Base-by-base conservation (phyloP, 371 early-diverging fungal species). In the Rhizopus arrhizus region DNA sequence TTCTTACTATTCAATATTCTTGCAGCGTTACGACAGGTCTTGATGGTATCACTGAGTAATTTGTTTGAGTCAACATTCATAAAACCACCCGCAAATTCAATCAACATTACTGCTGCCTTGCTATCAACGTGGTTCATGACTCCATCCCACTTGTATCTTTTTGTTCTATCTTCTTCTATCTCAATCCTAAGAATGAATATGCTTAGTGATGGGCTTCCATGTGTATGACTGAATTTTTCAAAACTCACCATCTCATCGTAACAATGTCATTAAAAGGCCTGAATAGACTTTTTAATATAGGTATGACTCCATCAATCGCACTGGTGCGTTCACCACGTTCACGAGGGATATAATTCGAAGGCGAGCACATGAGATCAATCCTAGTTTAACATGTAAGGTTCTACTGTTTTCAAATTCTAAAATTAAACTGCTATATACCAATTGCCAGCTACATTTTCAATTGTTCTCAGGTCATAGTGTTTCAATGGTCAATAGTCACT, bases 331-430 rank as follows among this genome's bases (percentile, higher is more conserved):
- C 53, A 28, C 29, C 13, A 41, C 29, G 53, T 41, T 53, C 53
- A 11, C 1, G 36, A 3, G 10, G 12, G 15, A 53, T 53, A 29
- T 8, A 8, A 28, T 53, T 53, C 11, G 28, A 29, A 0, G 53
- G 53, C 8, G 53, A 40, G 40, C 53, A 53, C 40, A 53, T 53
- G 4, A 53, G n/a, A 41, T 53, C 53, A 53, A 53, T 38, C 53
- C 53, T 53, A 53, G 22, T 53, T 53, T 53, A 41, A 38, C 35
- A 53, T 36, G 38, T 53, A 53, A 35, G 36, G 28, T 38, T 1
- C n/a, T n/a, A 38, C 12, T 53, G 28, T 10, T 41, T 41, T 2
- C 15, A 38, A 53, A 16, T 38, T 38, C n/a, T n/a, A 40, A 53
- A 38, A 10, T 38, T 53, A 29, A 53, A 36, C 13, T 15, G 35